Base-by-base conservation (phyloP, 116 monocot genomes). In the Dioscorea cayenensis region DNA sequence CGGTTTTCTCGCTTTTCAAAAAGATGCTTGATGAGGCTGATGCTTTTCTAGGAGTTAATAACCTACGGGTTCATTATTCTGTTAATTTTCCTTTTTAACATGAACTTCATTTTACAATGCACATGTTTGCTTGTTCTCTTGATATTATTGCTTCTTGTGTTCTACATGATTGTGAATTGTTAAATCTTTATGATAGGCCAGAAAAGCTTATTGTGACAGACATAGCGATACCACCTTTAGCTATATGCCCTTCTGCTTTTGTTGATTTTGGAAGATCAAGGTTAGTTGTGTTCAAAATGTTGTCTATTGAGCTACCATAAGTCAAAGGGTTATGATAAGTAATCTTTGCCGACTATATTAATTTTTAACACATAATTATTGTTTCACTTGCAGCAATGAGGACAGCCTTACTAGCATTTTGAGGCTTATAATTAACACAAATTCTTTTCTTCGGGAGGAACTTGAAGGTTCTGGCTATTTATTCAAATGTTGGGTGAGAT, bases 171-270 rank as follows among this genome's bases (percentile, higher is more conserved):
- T 99, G 94, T 87, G 94, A 94, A 82, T 72, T 99, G 71, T 87
- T 99, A 36, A 76, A 86, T 75, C 85, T 99, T 37, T 70, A 65
- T 75, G 89, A 87, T 75, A 81, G 91, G 65, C 99, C 94, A 14
- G 99, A 99, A 71, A 99, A 94, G 61, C 79, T 99, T 60, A 87
- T 99, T 72, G 80, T 94, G 61, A 94, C 99, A 21, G 83, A 81
- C 38, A 85, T 99, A 75, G 82, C 99, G 69, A 83, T 94, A 64
- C 99, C 99, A 66, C 99, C 99, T 59, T 66, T 75, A 66, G 69
- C 87, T 48, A 82, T 99, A 27, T 84, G 99, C 2, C 99, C 99
- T 61, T 99, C 99, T 79, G 78, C 51, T 17, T 23, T 89, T 71
- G 84, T 87, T 28, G 85, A 77, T 73, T 66, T 50, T 72, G 86